Percentiles rank a stretch among this genome's conserved stretches.
Conservation (phyloP, 2,329 filamentous ascomycete species). For the Fonsecaea nubica region DNA sequence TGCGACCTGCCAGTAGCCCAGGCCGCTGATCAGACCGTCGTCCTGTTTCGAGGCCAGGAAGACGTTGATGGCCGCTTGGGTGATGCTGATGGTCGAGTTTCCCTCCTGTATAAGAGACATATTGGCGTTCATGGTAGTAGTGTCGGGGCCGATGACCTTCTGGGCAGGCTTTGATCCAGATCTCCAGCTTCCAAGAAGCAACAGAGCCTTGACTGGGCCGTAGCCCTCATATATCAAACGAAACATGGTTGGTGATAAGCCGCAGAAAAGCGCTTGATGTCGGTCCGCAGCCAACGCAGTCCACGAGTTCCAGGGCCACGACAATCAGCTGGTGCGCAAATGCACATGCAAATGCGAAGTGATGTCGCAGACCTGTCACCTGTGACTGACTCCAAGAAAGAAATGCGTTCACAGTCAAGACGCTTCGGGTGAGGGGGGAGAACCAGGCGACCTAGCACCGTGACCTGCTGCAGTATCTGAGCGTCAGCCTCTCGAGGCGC, state of each 20-base stretch:
- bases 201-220: not conserved
- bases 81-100: slow-evolving; percentile 18
- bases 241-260: not conserved
- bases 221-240: slow-evolving; percentile 10
- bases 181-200: not conserved
- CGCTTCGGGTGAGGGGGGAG: not conserved
- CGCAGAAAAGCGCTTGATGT: not conserved
- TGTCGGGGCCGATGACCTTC: not conserved
- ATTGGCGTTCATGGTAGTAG: not conserved
- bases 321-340: not conserved
- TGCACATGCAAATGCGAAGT: not conserved
- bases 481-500: not conserved
- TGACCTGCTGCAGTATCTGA: not conserved
- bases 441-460: not conserved
- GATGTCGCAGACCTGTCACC: not conserved
- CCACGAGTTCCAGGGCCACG: not conserved
- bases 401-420: not conserved
- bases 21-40: slow-evolving; percentile 31
- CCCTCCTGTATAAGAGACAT: slow-evolving; percentile 13
- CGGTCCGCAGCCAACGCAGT: not conserved
- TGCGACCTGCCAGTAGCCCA: slow-evolving; percentile 35
- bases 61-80: slow-evolving; percentile 32
- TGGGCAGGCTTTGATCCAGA: not conserved
- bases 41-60: slow-evolving; percentile 29
- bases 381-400: not conserved